A percentile compares a stretch with the other conserved stretches of the same genome.
Conservation (phyloP, 208 protist species). For the Crithidia thermophila region DNA sequence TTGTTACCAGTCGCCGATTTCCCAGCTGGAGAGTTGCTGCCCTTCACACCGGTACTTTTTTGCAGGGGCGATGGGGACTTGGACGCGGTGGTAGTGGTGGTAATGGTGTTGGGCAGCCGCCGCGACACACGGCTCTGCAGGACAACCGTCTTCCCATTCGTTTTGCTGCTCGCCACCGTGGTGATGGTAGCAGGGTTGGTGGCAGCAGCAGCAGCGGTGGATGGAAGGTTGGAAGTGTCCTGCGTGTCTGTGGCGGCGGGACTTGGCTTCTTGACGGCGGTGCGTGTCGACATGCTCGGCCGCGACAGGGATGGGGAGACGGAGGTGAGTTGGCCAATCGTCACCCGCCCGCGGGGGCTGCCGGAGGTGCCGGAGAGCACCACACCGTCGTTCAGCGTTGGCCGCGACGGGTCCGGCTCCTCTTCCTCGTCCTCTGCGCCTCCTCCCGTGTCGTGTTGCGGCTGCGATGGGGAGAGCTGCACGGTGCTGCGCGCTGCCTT, state of each 20-base stretch:
- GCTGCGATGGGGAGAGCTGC: too few species aligned
- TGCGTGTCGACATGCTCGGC: too few species aligned
- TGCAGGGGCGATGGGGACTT: slow-evolving; percentile 3
- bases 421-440: background rate
- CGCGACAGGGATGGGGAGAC: slow-evolving; percentile 15
- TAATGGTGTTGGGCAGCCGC: background rate
- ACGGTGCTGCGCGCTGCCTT: too few species aligned
- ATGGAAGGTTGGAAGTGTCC: background rate
- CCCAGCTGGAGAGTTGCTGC: too few species aligned
- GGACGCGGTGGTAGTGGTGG: background rate
- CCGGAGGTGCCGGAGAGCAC: background rate
- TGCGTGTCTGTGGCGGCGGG: background rate
- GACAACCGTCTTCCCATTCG: background rate
- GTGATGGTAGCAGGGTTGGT: background rate
- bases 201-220: too few species aligned
- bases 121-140: background rate
- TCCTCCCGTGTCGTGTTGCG: background rate
- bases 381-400: background rate
- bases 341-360: background rate
- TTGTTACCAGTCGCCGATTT: too few species aligned
- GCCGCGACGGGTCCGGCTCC: slow-evolving; percentile 11
- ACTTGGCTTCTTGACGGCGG: background rate
- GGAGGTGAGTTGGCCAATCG: slow-evolving; percentile 18
- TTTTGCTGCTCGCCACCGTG: background rate
- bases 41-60: too few species aligned